Evolutionary conservation across 1,284 basidiomycete species (phyloP).

Genomic region (Puccinia horiana): DNA sequence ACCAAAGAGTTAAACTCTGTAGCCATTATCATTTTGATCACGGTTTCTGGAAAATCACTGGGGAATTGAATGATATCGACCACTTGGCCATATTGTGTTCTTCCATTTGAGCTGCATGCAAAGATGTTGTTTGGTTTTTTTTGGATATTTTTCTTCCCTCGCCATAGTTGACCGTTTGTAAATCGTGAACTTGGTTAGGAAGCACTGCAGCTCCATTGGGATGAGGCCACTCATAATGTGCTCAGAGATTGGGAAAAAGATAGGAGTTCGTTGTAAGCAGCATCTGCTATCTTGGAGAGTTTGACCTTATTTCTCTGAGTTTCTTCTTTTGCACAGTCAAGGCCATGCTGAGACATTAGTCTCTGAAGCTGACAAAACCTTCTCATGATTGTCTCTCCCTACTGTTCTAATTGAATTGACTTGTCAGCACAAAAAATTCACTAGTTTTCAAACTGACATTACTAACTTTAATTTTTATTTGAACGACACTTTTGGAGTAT

Average conservation of each 20-base stretch:
- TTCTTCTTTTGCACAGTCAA: background rate
- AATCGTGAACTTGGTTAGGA: too few species aligned
- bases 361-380: conserved; percentile 2
- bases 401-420: background rate
- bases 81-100: background rate
- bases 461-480: background rate
- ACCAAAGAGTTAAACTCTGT: background rate
- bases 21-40: background rate
- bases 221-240: too few species aligned
- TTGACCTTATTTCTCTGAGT: background rate
- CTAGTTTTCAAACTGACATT: too few species aligned
- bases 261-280: too few species aligned
- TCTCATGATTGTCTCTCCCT: background rate
- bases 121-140: background rate
- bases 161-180: too few species aligned
- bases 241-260: too few species aligned
- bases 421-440: background rate
- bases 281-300: too few species aligned
- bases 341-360: background rate
- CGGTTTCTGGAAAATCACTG: background rate
- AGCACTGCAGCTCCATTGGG: too few species aligned
- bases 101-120: background rate
- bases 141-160: background rate
- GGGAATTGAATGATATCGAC: background rate
- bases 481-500: background rate